These are phyloP conservation scores for Schizochytrium sp. DNA, from an alignment of 108 stramenopile species.

Conservation along the genomic window DNA sequence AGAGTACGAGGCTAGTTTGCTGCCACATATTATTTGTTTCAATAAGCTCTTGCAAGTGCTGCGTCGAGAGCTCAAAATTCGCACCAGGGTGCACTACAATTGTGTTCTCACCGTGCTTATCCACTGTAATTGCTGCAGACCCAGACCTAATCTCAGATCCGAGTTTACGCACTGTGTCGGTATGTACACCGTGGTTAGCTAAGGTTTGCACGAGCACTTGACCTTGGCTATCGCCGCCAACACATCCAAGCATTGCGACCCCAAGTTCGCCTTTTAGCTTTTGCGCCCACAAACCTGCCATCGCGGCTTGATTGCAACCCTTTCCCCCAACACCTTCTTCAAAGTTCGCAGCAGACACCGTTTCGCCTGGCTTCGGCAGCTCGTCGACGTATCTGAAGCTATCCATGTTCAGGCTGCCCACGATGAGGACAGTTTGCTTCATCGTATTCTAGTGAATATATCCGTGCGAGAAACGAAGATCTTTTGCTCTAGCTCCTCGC, in stretches of 20 bases:
- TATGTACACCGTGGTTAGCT: background rate
- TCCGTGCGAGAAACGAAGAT: background rate
- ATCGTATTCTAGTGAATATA: background rate
- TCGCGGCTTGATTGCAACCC: constrained; percentile 54
- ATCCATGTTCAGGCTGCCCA: constrained; percentile 58
- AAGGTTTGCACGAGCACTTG: background rate
- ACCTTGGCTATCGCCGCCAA: constrained; percentile 17
- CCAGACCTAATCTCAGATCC: background rate
- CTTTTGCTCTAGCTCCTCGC: too few relatives aligned
- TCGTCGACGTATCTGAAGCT: constrained; percentile 42
- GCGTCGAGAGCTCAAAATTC: background rate
- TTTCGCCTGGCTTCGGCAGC: constrained; percentile 49
- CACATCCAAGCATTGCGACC: constrained; percentile 50
- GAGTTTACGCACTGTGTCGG: background rate
- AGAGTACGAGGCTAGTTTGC: background rate
- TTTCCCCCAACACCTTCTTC: constrained; percentile 28
- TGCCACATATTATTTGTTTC: background rate
- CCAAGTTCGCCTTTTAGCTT: background rate
- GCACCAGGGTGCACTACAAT: constrained; percentile 34
- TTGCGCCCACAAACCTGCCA: constrained; percentile 11
- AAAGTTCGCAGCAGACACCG: constrained; percentile 18
- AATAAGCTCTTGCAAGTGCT: background rate
- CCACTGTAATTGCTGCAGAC: constrained; percentile 19
- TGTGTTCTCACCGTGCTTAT: constrained; percentile 30
- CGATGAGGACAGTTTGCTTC: background rate